These are phyloP conservation scores for Gigaspora rosea DNA, from an alignment of 192 early-diverging fungal species.

Conservation along the genomic window DNA sequence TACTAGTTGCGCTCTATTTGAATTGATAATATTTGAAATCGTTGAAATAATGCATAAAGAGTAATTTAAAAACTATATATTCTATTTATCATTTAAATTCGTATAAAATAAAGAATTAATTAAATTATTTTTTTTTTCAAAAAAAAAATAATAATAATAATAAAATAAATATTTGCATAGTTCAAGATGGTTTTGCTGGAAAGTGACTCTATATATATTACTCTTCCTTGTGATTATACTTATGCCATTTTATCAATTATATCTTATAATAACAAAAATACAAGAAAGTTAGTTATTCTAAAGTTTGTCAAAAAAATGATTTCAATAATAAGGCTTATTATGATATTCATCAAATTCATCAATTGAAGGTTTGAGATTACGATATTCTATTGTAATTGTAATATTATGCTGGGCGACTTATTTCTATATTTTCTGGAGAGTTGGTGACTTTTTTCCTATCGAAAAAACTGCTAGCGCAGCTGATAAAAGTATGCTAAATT, in stretches of 20 bases:
- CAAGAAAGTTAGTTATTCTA: conserved; percentile 24
- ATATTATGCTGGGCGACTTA: conserved; percentile 38
- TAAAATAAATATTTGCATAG: conserved; percentile 35
- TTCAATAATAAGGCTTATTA: background rate
- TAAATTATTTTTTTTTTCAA: background rate
- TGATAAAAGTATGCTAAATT: conserved; percentile 13
- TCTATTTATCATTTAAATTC: background rate
- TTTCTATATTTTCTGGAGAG: conserved; percentile 64
- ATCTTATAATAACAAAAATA: conserved; percentile 55
- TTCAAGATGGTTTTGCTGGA: conserved; percentile 77
- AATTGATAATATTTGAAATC: conserved; percentile 84
- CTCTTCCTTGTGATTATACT: conserved; percentile 69
- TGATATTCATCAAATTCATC: background rate
- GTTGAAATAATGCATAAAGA: conserved; percentile 64
- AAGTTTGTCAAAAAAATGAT: background rate
- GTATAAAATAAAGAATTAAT: background rate
- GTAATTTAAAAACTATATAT: conserved; percentile 26
- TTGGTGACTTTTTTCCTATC: conserved; percentile 61
- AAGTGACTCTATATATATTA: conserved; percentile 65
- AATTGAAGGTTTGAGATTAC: conserved; percentile 34
- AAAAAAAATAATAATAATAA: background rate
- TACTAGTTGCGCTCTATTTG: conserved; percentile 76
- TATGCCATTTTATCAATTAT: conserved; percentile 77
- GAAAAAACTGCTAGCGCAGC: conserved; percentile 35
- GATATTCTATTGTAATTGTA: conserved; percentile 37